Evolutionary conservation across 495 filamentous ascomycete genomes (phyloP).

Genomic region (Articulospora tetracladia): DNA sequence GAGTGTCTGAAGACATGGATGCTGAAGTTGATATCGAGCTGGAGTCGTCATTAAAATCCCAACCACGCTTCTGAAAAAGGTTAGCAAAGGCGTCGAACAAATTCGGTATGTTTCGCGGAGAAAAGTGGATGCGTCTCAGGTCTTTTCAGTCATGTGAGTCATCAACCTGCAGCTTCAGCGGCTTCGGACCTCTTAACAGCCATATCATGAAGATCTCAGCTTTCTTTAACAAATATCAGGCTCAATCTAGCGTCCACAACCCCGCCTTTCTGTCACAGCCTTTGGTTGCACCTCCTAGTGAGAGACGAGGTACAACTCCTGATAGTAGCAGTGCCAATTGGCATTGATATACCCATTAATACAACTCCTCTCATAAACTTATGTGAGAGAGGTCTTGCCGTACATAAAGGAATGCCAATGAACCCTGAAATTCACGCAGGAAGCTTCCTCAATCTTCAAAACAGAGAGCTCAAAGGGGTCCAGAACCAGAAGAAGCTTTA

Average conservation of each 20-base stretch:
- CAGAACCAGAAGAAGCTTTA: conserved; percentile 37
- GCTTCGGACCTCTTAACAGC: conserved; percentile 27
- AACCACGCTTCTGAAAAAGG: not conserved
- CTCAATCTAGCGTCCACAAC: not conserved
- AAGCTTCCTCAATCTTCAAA: conserved; percentile 25
- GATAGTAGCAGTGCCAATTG: conserved; percentile 29
- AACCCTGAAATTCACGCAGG: not conserved
- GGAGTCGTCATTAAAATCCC: conserved; percentile 9
- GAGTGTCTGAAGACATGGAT: conserved; percentile 14
- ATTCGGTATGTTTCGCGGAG: too few species aligned
- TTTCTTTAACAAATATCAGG: not conserved
- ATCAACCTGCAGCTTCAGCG: conserved; percentile 39
- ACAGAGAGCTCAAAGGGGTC: conserved; percentile 18
- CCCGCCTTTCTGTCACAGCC: conserved; percentile 38
- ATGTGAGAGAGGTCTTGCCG: conserved; percentile 24
- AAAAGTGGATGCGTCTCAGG: conserved; percentile 37
- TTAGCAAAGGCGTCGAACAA: conserved; percentile 2
- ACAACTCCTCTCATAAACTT: conserved; percentile 28
- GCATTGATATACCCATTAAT: conserved; percentile 28
- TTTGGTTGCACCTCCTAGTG: conserved; percentile 38
- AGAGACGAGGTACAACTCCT: conserved; percentile 35
- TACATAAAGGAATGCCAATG: conserved; percentile 14
- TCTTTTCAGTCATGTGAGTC: conserved; percentile 50
- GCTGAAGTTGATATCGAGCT: conserved; percentile 10
- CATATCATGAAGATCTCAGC: not conserved